Percentiles rank a stretch among this genome's conserved stretches.
Conservation (phyloP, 2,329 filamentous ascomycete species). For the Colletotrichum navitas region DNA sequence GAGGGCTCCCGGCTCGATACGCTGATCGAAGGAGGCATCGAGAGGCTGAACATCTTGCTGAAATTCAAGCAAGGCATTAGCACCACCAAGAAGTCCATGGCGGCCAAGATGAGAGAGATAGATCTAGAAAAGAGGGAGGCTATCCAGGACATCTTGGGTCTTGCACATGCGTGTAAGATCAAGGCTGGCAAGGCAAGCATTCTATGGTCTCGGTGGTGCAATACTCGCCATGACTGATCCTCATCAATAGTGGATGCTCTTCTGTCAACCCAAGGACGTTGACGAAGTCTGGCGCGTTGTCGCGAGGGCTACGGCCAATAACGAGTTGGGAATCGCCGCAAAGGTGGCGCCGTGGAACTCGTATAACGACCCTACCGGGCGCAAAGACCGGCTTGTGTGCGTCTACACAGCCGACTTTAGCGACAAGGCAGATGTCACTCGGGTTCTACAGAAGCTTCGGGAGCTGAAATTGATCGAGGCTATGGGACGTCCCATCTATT, state of each 20-base stretch:
- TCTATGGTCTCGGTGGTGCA: no score
- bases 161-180: constrained; percentile 71
- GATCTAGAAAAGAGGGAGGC: constrained; percentile 63
- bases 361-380: constrained; percentile 54
- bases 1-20: constrained; percentile 59
- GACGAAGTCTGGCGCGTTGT: constrained; percentile 75
- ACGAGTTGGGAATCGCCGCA: constrained; percentile 77
- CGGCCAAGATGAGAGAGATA: constrained; percentile 59
- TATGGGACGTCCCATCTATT: constrained; percentile 72
- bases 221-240: background rate
- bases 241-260: constrained; percentile 77
- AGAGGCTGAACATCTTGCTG: constrained; percentile 61
- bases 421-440: constrained; percentile 75
- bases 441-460: constrained; percentile 74
- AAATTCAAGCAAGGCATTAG: constrained; percentile 64
- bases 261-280: constrained; percentile 66
- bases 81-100: constrained; percentile 50
- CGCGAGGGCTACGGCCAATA: constrained; percentile 74
- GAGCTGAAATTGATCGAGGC: constrained; percentile 70
- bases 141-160: constrained; percentile 66
- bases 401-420: constrained; percentile 83
- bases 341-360: constrained; percentile 74
- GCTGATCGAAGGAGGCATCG: constrained; percentile 66
- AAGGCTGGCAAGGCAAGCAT: constrained; percentile 73
- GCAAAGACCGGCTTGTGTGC: constrained; percentile 73